Conservation (phyloP, 208 protist species). For the Crithidia acanthocephali region DNA sequence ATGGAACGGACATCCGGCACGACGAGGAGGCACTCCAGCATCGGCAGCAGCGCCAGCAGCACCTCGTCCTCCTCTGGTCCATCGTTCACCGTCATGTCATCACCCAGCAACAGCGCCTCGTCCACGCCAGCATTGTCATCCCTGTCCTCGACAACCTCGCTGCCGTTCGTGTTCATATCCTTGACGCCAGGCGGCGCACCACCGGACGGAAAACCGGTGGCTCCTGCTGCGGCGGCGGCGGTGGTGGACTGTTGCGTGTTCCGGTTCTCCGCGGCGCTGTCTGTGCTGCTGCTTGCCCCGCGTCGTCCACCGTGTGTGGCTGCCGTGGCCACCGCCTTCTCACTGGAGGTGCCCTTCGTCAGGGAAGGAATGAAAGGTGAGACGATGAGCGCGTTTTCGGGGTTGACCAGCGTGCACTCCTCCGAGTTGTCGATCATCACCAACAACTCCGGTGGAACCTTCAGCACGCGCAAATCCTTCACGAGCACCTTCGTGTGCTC, state of each 20-base stretch:
- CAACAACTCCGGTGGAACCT: constrained; percentile 82
- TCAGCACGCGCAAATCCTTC: constrained; percentile 85
- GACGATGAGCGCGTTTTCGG: constrained; percentile 83
- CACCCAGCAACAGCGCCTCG: constrained; percentile 13
- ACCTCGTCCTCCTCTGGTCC: constrained; percentile 63
- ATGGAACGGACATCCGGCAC: constrained; percentile 87
- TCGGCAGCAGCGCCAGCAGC: constrained; percentile 68
- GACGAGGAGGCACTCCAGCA: constrained; percentile 80
- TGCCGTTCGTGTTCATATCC: too few species aligned
- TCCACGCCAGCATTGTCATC: neutral
- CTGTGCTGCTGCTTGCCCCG: constrained; percentile 3
- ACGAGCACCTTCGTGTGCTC: constrained; percentile 68
- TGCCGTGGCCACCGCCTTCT: neutral
- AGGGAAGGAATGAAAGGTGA: constrained; percentile 75
- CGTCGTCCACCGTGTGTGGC: constrained; percentile 1
- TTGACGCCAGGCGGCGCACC: too few species aligned
- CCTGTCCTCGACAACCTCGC: too few species aligned
- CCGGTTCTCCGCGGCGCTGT: neutral
- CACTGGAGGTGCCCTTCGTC: constrained; percentile 12
- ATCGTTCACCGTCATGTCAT: constrained; percentile 26
- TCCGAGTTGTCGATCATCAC: constrained; percentile 91
- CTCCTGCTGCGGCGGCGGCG: too few species aligned
- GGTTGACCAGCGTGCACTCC: constrained; percentile 77
- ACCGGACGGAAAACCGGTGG: too few species aligned
- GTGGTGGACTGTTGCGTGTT: too few species aligned